A percentile compares a stretch with the other conserved stretches of the same genome.
These are phyloP conservation scores for Neurospora sp. DNA, from an alignment of 495 filamentous ascomycete genomes.

Conservation along the genomic window DNA sequence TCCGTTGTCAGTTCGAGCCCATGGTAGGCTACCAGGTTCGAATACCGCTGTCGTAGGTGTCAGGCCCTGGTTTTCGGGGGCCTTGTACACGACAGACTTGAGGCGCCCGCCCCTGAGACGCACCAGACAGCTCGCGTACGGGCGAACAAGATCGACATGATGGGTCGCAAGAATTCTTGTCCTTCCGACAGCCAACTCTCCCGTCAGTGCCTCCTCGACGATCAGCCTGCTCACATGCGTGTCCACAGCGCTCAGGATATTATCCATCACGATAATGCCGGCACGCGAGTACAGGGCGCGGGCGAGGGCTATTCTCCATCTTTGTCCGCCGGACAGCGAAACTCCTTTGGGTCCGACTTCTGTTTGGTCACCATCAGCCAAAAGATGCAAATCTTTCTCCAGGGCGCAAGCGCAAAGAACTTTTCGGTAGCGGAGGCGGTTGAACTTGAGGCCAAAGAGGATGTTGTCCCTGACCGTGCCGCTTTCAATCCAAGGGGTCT, in stretches of 20 bases:
- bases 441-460: conserved; percentile 41
- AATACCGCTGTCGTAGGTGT: conserved; percentile 31
- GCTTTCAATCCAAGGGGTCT: conserved; percentile 48
- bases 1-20: conserved; percentile 15
- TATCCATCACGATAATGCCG: conserved; percentile 56
- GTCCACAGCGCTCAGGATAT: conserved; percentile 55
- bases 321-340: conserved; percentile 61
- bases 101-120: conserved; percentile 48
- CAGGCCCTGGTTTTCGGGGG: conserved; percentile 31
- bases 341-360: conserved; percentile 63
- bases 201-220: conserved; percentile 39
- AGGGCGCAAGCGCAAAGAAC: conserved; percentile 55
- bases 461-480: conserved; percentile 47
- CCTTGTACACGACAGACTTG: conserved; percentile 38
- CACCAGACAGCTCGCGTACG: conserved; percentile 50
- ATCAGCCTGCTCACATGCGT: conserved; percentile 39
- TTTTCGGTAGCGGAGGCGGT: conserved; percentile 36
- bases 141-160: conserved; percentile 43
- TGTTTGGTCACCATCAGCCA: conserved; percentile 57
- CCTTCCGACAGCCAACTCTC: conserved; percentile 32
- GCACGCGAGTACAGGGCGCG: conserved; percentile 61
- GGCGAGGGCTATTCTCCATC: conserved; percentile 57
- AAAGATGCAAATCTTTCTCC: conserved; percentile 49
- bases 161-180: conserved; percentile 46
- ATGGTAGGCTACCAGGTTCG: background rate